phyloP scores from a whole-genome alignment of 768 basidiomycete species.

The Symmetrospora coprosmae region DNA sequence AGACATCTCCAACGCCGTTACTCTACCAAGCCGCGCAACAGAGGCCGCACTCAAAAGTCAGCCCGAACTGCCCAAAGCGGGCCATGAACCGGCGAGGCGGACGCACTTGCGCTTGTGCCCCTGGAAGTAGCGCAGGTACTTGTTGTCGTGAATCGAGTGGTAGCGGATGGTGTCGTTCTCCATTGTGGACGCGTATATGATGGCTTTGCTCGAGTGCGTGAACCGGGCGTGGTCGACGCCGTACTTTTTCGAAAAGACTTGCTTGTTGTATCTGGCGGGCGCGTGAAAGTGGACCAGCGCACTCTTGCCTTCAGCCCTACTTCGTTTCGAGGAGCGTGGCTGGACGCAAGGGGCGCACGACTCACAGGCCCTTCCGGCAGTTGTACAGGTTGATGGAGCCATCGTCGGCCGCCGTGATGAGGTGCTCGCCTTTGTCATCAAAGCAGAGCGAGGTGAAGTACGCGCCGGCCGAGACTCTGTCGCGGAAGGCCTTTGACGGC shows the following conservation, averaged over 20 bases:
- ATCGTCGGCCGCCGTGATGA: conserved; percentile 80
- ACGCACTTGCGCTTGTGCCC: conserved; percentile 63
- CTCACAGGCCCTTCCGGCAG: conserved; percentile 85
- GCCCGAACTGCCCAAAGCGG: neutral
- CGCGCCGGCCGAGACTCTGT: conserved; percentile 52
- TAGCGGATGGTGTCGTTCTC: conserved; percentile 85
- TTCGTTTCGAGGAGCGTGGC: neutral
- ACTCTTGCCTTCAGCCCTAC: neutral
- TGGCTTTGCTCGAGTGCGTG: conserved; percentile 73
- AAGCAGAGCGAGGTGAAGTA: conserved; percentile 71
- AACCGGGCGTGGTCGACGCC: conserved; percentile 88
- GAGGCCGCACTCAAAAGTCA: neutral
- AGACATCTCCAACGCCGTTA: conserved; percentile 77
- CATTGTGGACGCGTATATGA: conserved; percentile 84
- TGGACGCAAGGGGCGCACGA: conserved; percentile 35
- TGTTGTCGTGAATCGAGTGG: conserved; percentile 89
- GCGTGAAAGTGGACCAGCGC: neutral
- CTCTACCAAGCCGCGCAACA: conserved; percentile 39
- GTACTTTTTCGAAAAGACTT: conserved; percentile 84
- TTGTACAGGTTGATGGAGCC: conserved; percentile 81
- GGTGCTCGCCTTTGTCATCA: conserved; percentile 73
- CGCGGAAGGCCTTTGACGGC: conserved; percentile 76
- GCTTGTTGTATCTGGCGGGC: conserved; percentile 49
- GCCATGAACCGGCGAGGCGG: neutral
- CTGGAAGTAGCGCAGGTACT: conserved; percentile 85